phyloP scores from a whole-genome alignment of 2,329 filamentous ascomycete species.

The Magnaporthiopsis incrustans region DNA sequence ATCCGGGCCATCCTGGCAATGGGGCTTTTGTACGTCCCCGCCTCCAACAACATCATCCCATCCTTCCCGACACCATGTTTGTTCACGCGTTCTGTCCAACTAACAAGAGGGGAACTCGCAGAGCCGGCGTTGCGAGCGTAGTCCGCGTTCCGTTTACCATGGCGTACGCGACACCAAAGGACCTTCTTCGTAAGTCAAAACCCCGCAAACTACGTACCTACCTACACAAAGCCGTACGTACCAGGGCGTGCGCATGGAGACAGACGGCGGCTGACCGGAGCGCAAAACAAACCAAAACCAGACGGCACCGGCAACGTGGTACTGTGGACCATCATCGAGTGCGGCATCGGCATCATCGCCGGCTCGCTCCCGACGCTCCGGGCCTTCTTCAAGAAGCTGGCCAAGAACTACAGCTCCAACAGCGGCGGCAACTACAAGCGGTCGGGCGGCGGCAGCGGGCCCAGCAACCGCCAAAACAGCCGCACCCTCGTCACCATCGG shows the following conservation, averaged over 20 bases:
- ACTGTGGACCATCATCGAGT: constrained; percentile 34
- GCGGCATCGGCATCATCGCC: constrained; percentile 29
- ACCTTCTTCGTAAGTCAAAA: constrained; percentile 34
- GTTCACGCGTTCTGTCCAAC: too few relatives aligned
- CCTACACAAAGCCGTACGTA: too few relatives aligned
- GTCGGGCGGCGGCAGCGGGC: background rate
- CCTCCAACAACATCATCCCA: too few relatives aligned
- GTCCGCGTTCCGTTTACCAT: constrained; percentile 1
- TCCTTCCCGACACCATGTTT: too few relatives aligned
- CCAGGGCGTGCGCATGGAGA: too few relatives aligned
- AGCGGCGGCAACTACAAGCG: background rate
- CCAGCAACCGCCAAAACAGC: background rate
- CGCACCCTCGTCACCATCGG: constrained; percentile 5
- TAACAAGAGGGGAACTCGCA: background rate
- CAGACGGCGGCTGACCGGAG: background rate
- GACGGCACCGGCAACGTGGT: constrained; percentile 31
- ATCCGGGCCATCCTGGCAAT: background rate
- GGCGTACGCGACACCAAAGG: constrained; percentile 10
- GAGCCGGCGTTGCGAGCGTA: constrained; percentile 3
- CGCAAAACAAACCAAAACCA: background rate
- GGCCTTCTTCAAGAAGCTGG: constrained; percentile 8
- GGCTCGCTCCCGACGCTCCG: constrained; percentile 17
- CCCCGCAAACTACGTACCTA: background rate
- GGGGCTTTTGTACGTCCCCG: background rate
- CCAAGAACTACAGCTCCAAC: constrained; percentile 1